Base-by-base conservation (phyloP, 2,329 filamentous ascomycete species). In the Ophiostoma sp. region DNA sequence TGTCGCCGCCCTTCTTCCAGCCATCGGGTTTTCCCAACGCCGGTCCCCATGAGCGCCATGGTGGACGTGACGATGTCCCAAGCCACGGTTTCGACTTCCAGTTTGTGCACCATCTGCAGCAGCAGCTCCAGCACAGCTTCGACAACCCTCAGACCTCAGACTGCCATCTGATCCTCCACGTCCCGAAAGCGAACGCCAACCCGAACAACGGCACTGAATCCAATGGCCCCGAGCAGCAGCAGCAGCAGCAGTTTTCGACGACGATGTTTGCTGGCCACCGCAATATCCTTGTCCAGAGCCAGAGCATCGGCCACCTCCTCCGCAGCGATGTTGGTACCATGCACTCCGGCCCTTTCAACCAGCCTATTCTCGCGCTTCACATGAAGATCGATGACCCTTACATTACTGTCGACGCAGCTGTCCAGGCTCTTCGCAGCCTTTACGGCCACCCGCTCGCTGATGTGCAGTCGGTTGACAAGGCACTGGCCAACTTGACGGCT, bases 251-350 rank as follows among this genome's bases (percentile, higher is more conserved):
- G 33, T 8, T 12, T 8, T 12, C 57, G 12, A 57, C 74, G 11
- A 25, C 72, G 7, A 15, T 72, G 9, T 76, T 78, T n/a, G 31
- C 73, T 11, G 77, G 77, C 17, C 77, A 78, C 45, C 76, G 76
- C 7, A 17, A 70, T 8, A 64, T 76, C 3, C 73, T 78, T 1
- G 69, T 74, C 6, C 76, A 76, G 73, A 77, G 76, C 72, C 75
- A 76, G 52, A 64, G 63, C 3, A 31, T 78, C 12, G 71, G 73
- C 1, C 70, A 76, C 15, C 19, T 76, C 9, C 15, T 77, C 11
- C 73, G 48, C 31, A 70, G 59, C 42, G 48, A 72, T 5, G 22
- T 42, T 2, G 71, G 52, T 22, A 63, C 61, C 4, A 17, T 74
- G 31, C 75, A 76, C 12, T 59, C 68, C 1, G 74, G 73, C 3